phyloP scores from a whole-genome alignment of 2,329 filamentous ascomycete species.

The Trichoderma endophyticum region DNA sequence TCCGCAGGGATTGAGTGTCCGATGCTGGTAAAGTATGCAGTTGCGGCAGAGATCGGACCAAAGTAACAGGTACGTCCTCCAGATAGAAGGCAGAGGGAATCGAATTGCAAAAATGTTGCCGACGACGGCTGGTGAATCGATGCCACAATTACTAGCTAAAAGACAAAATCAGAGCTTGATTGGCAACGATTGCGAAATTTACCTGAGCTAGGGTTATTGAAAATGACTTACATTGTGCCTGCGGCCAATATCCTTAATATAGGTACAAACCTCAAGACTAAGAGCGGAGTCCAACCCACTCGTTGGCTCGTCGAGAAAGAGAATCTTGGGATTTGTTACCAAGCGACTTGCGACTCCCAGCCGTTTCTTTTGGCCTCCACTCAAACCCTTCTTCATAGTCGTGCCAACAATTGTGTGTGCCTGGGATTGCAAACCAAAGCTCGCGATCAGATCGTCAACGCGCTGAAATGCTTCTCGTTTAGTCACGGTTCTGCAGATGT shows the following conservation, averaged over 20 bases:
- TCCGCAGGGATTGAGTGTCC: slow-evolving; percentile 63
- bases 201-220: not conserved
- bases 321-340: slow-evolving; percentile 73
- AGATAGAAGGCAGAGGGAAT: slow-evolving; percentile 73
- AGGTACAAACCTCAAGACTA: slow-evolving; percentile 72
- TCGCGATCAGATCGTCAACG: slow-evolving; percentile 63
- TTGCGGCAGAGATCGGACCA: slow-evolving; percentile 57
- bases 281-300: slow-evolving; percentile 78
- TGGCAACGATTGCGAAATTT: slow-evolving; percentile 29
- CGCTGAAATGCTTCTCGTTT: slow-evolving; percentile 58
- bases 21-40: slow-evolving; percentile 59
- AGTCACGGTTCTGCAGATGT: slow-evolving; percentile 20
- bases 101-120: slow-evolving; percentile 73
- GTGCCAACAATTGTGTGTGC: slow-evolving; percentile 74
- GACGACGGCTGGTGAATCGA: slow-evolving; percentile 86
- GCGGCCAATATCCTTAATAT: slow-evolving; percentile 59
- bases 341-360: slow-evolving; percentile 77
- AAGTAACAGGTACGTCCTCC: slow-evolving; percentile 70
- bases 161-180: not conserved
- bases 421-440: slow-evolving; percentile 71
- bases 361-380: slow-evolving; percentile 79
- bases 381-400: slow-evolving; percentile 77
- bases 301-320: slow-evolving; percentile 83
- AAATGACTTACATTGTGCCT: not conserved
- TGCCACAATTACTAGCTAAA: slow-evolving; percentile 69